These are phyloP conservation scores for Penicillium salamii DNA, from an alignment of 495 filamentous ascomycete species.

Conservation along the genomic window DNA sequence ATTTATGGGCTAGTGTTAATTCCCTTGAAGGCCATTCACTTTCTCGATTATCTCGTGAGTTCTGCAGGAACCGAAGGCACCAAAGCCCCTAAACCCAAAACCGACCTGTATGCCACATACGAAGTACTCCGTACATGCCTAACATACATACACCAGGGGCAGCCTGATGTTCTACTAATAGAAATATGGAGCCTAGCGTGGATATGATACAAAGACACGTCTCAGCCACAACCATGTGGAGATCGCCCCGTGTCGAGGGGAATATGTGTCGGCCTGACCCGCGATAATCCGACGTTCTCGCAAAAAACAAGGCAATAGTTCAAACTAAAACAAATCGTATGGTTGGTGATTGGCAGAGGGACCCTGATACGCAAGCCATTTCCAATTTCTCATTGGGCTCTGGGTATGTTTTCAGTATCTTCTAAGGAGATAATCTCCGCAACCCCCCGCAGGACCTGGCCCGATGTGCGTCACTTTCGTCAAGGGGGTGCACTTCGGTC, in stretches of 20 bases:
- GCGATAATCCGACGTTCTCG: slow-evolving; percentile 1
- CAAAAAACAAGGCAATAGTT: slow-evolving; percentile 3
- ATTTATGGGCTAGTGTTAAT: too few relatives aligned
- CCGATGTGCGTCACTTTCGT: slow-evolving; percentile 7
- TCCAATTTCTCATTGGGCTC: neutral
- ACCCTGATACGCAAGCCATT: neutral
- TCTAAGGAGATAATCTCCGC: slow-evolving; percentile 14
- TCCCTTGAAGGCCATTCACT: too few relatives aligned
- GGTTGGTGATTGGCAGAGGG: neutral
- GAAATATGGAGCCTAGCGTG: slow-evolving; percentile 28
- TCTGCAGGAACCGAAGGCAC: neutral
- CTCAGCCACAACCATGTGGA: slow-evolving; percentile 35
- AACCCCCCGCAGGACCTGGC: slow-evolving; percentile 7
- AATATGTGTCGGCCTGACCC: slow-evolving; percentile 9
- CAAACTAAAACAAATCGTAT: neutral
- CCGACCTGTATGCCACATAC: neutral
- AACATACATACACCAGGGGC: slow-evolving; percentile 5
- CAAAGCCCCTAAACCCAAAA: neutral
- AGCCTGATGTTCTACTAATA: slow-evolving; percentile 27
- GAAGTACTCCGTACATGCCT: neutral
- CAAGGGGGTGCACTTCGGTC: slow-evolving; percentile 2
- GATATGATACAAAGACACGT: slow-evolving; percentile 26
- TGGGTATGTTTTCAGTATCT: too few relatives aligned
- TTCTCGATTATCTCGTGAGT: too few relatives aligned
- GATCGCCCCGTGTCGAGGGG: slow-evolving; percentile 12